These are phyloP conservation scores for Coniochaeta prunicola DNA, from an alignment of 2,329 filamentous ascomycete genomes.

Conservation along the genomic window DNA sequence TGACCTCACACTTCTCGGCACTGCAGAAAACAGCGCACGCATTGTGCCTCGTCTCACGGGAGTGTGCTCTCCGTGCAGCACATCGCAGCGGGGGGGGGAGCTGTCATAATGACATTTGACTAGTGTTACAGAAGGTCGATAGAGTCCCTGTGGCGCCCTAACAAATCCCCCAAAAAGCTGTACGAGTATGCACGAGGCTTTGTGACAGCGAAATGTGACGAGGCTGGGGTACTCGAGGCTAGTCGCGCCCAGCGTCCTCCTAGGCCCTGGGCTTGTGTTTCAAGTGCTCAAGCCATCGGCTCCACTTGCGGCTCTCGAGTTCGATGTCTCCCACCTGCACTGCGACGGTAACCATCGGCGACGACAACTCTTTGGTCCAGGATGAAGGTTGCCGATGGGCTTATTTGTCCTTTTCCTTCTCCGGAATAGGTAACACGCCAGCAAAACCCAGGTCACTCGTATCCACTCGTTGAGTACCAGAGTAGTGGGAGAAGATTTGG, in stretches of 20 bases:
- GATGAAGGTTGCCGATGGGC: neutral
- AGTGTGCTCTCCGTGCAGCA: neutral
- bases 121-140: neutral
- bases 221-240: neutral
- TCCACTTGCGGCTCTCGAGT: neutral
- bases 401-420: too few species aligned
- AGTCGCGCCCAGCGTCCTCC: neutral
- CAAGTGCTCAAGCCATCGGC: slow-evolving; percentile 1
- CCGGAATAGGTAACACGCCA: too few species aligned
- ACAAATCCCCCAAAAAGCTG: neutral
- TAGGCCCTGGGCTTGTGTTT: neutral
- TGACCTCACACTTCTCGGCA: neutral
- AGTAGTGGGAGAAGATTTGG: too few species aligned
- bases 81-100: neutral
- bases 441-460: too few species aligned
- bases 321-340: neutral
- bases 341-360: neutral
- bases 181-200: neutral
- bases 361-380: neutral
- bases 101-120: neutral
- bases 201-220: neutral
- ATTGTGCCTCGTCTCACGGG: neutral
- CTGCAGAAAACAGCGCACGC: neutral
- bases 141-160: neutral
- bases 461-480: too few species aligned